A percentile compares a stretch with the other conserved stretches of the same genome.
Evolutionary conservation across 495 filamentous ascomycete genomes (phyloP).

Genomic region (Pyrenula massariospora): DNA sequence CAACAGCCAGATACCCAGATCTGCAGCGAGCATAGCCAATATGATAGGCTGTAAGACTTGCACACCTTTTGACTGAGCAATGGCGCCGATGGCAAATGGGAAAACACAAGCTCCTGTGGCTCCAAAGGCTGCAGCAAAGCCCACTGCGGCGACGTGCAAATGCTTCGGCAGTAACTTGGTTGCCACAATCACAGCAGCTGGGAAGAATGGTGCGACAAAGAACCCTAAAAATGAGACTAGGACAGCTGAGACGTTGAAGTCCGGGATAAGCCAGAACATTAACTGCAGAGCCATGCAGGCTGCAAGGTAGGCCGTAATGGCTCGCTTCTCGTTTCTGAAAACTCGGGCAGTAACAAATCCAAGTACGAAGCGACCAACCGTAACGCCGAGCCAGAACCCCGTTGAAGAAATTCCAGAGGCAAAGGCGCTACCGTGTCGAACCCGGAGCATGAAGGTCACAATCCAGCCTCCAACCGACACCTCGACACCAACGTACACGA

Average conservation of each 20-base stretch:
- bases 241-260: constrained; percentile 60
- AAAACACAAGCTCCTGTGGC: constrained; percentile 68
- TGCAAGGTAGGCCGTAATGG: constrained; percentile 42
- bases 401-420: constrained; percentile 51
- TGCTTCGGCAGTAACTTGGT: constrained; percentile 70
- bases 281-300: constrained; percentile 42
- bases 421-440: constrained; percentile 41
- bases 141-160: constrained; percentile 70
- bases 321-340: constrained; percentile 39
- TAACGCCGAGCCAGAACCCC: constrained; percentile 58
- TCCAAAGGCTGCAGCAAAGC: constrained; percentile 74
- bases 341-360: constrained; percentile 52
- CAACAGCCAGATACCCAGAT: not conserved
- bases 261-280: constrained; percentile 57
- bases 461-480: constrained; percentile 71
- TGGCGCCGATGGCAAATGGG: constrained; percentile 74
- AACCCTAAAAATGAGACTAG: constrained; percentile 60
- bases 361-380: constrained; percentile 44
- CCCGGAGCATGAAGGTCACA: constrained; percentile 51
- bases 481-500: constrained; percentile 77
- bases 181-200: constrained; percentile 65
- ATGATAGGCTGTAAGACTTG: constrained; percentile 67
- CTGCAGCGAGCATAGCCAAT: constrained; percentile 44
- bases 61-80: constrained; percentile 72
- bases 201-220: constrained; percentile 57